phyloP scores from a whole-genome alignment of 441 rosid species.

The Gossypium lobatum region DNA sequence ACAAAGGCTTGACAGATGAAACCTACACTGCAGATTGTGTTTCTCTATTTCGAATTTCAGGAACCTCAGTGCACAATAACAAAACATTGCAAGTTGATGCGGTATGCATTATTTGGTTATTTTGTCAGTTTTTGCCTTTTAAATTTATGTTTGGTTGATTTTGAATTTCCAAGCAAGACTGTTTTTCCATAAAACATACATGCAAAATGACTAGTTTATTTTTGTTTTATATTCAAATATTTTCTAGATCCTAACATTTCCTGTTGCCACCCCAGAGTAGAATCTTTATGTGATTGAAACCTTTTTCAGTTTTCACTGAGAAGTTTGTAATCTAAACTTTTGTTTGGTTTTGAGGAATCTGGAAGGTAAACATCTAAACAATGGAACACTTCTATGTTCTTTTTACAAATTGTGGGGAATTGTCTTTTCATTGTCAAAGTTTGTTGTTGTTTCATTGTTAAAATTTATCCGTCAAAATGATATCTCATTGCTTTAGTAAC shows the following conservation, averaged over 20 bases:
- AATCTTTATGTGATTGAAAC: background rate
- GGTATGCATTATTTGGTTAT: constrained; percentile 37
- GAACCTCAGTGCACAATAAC: constrained; percentile 72
- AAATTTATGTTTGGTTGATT: constrained; percentile 2
- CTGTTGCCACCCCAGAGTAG: background rate
- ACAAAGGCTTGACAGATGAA: constrained; percentile 62
- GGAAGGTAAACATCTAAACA: background rate
- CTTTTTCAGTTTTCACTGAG: background rate
- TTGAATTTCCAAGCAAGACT: background rate
- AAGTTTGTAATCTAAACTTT: background rate
- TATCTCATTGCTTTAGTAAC: background rate
- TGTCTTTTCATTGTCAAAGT: background rate
- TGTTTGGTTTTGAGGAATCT: background rate
- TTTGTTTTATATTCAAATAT: background rate
- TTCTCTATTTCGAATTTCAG: constrained; percentile 78
- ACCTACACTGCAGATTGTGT: constrained; percentile 68
- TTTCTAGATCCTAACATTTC: background rate
- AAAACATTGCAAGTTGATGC: constrained; percentile 83
- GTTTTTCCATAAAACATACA: background rate
- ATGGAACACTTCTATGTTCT: background rate
- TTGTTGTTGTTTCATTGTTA: background rate
- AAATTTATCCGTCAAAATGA: background rate
- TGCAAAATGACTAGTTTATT: background rate
- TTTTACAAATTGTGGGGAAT: background rate
- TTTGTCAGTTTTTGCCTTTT: background rate